phyloP scores from a whole-genome alignment of 2,329 filamentous ascomycete genomes.

The Saccharata proteae region DNA sequence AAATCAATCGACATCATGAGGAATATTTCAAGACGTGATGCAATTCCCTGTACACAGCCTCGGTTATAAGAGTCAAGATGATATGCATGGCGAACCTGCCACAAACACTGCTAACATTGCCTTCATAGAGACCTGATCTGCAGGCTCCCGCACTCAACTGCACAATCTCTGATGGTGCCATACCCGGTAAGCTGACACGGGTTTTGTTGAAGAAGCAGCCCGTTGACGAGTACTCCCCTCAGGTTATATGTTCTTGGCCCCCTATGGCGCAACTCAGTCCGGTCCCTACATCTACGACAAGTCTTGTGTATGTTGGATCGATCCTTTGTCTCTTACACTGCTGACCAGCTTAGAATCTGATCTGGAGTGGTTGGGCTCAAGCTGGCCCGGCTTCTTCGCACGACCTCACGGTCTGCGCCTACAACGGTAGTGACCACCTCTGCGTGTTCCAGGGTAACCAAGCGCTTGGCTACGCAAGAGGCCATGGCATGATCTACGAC shows the following conservation, averaged over 20 bases:
- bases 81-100: not conserved
- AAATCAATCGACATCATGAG: no score
- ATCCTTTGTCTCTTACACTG: no score
- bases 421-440: constrained; percentile 36
- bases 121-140: constrained; percentile 13
- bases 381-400: constrained; percentile 34
- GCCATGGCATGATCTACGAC: constrained; percentile 41
- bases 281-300: constrained; percentile 42
- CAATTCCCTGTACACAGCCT: no score
- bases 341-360: constrained; percentile 23
- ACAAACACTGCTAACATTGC: no score
- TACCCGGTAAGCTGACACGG: constrained; percentile 1
- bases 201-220: not conserved
- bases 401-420: constrained; percentile 37
- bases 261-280: constrained; percentile 36
- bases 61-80: not conserved
- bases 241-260: constrained; percentile 40
- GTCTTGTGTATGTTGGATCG: constrained; percentile 23
- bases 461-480: constrained; percentile 38
- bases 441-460: constrained; percentile 42
- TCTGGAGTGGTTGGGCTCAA: constrained; percentile 40
- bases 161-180: constrained; percentile 10
- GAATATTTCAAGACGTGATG: no score
- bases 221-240: constrained; percentile 10
- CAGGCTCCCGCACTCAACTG: constrained; percentile 14